Conservation (phyloP, 768 basidiomycete species). For the Rubroboletus satanas region DNA sequence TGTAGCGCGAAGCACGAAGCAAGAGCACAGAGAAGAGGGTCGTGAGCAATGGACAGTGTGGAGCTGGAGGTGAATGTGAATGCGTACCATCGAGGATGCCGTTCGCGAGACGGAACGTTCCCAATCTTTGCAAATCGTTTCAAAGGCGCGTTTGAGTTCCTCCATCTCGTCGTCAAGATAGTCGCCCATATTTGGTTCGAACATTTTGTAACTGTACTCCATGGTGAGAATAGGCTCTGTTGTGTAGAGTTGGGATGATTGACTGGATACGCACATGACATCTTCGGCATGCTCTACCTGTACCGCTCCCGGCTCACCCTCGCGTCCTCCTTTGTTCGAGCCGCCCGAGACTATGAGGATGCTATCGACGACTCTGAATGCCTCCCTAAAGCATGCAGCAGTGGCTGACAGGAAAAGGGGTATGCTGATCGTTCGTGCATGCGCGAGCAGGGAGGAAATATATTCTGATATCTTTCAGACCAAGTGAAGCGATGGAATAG, state of each 20-base stretch:
- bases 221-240: neutral
- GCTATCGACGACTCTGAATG: slow-evolving; percentile 80
- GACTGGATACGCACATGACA: slow-evolving; percentile 58
- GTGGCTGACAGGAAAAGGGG: slow-evolving; percentile 76
- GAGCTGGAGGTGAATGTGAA: neutral
- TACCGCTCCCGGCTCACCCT: slow-evolving; percentile 28
- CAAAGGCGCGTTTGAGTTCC: slow-evolving; percentile 67
- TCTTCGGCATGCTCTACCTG: slow-evolving; percentile 65
- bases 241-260: neutral
- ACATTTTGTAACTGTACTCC: slow-evolving; percentile 79
- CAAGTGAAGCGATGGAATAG: neutral
- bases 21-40: neutral
- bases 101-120: slow-evolving; percentile 45
- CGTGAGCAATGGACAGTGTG: neutral
- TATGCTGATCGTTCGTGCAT: slow-evolving; percentile 70
- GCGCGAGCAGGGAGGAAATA: slow-evolving; percentile 68
- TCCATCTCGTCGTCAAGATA: slow-evolving; percentile 95
- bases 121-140: slow-evolving; percentile 76
- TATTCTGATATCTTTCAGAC: slow-evolving; percentile 76
- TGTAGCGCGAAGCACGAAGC: neutral
- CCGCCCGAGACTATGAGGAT: slow-evolving; percentile 53
- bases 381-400: slow-evolving; percentile 86
- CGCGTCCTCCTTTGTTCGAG: neutral
- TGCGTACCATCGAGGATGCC: slow-evolving; percentile 34
- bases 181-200: slow-evolving; percentile 95